phyloP scores from a whole-genome alignment of 148 eudicot species.

The Diospyros kaki region DNA sequence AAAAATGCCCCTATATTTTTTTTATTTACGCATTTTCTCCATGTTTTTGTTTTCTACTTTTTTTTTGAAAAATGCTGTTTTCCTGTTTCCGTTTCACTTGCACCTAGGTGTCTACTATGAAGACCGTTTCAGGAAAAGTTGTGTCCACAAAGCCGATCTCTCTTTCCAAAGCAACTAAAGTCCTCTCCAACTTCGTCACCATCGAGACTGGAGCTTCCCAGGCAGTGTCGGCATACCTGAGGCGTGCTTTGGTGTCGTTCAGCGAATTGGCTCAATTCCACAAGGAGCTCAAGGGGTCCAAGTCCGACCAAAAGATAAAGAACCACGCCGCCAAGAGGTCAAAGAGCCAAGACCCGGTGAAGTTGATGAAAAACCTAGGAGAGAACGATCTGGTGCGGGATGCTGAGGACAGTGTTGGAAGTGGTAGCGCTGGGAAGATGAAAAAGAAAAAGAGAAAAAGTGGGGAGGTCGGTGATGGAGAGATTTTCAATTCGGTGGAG shows the following conservation, averaged over 20 bases:
- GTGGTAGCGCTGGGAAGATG: constrained; percentile 12
- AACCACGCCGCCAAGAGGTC: background rate
- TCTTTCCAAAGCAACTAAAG: constrained; percentile 50
- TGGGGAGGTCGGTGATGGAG: constrained; percentile 21
- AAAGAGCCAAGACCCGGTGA: too few species aligned
- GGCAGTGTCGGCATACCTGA: constrained; percentile 41
- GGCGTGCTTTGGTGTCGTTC: constrained; percentile 48
- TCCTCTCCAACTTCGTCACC: constrained; percentile 41
- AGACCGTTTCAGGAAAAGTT: constrained; percentile 41
- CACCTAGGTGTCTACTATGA: constrained; percentile 27
- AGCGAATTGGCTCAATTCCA: constrained; percentile 28
- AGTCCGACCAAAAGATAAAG: background rate
- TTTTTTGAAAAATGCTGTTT: too few species aligned
- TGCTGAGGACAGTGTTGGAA: constrained; percentile 10
- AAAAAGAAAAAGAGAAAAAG: constrained; percentile 37
- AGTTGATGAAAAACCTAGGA: background rate
- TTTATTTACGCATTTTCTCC: too few species aligned
- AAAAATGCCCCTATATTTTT: too few species aligned
- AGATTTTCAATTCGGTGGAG: constrained; percentile 22
- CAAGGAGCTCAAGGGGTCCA: too few species aligned
- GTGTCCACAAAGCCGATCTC: constrained; percentile 37
- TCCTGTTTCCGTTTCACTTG: too few species aligned
- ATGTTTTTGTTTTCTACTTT: too few species aligned
- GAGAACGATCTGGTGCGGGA: background rate
- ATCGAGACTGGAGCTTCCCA: constrained; percentile 53